Base-by-base conservation (phyloP, 768 basidiomycete species). In the Boletus tylopilopsis region DNA sequence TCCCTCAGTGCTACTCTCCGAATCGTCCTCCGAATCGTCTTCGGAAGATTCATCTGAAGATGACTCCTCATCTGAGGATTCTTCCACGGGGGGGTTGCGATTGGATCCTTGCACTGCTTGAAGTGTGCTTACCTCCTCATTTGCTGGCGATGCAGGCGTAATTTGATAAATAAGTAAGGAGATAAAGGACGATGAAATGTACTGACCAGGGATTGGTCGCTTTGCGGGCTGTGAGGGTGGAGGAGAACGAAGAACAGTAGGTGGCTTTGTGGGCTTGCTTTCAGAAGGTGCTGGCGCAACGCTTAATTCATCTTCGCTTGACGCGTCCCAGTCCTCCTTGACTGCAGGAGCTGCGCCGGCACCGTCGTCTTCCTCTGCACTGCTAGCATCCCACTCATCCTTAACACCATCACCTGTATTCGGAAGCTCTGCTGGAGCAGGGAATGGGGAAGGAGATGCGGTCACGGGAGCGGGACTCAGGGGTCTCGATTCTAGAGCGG, bases 291-390 rank as follows among this genome's bases (percentile, higher is more conserved):
- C 54, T 15, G 60, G 44, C 2, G 58, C 36, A 36, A 66, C 50
- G 12, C 54, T 56, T 24, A 80, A 82, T 29, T 81, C 76, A 19
- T 76, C 75, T 32, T 72, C 85, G 48, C 77, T 81, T 46, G 77
- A 76, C 5, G 77, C 84, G 36, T 92, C 90, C 90, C 90, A 93
- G 43, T 73, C 73, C 32, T 82, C 79, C 49, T 74, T 76, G 22
- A 72, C 72, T 36, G 67, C 71, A 30, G 68, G 65, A 23, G 64
- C 66, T 32, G 60, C 60, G 6, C 62, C 53, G 23, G 61, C 35
- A 51, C 53, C 60, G 6, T 52, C 53, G 29, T 67, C 66, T 53
- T 75, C 74, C 29, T 76, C 78, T 15, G 63, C 73, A 45, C 68
- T 73, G 37, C 66, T 71, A 25, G 71, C 78, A 40, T 81, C 80